These are phyloP conservation scores for Vitis labrusca DNA, from an alignment of 164 flowering plant species.

Conservation along the genomic window DNA sequence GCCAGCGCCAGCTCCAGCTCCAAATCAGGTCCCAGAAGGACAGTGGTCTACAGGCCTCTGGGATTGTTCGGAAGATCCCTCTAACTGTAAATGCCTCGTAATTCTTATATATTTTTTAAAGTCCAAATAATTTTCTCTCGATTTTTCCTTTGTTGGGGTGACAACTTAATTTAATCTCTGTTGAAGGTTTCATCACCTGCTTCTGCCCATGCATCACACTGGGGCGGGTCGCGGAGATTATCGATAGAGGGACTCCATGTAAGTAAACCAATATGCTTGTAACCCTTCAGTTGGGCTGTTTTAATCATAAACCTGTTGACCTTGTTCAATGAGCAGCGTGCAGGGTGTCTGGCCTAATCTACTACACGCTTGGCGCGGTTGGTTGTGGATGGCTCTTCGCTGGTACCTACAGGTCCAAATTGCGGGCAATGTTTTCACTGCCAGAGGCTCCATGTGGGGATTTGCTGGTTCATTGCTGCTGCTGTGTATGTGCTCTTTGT, in stretches of 20 bases:
- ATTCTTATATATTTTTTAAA: not conserved
- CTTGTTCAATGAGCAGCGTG: not conserved
- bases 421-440: conserved; percentile 11
- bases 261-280: not conserved
- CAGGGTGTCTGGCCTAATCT: not conserved
- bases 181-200: conserved; percentile 4
- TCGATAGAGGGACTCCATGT: not conserved
- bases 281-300: too few relatives aligned
- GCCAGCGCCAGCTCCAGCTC: not conserved
- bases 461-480: conserved; percentile 17
- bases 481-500: conserved; percentile 11
- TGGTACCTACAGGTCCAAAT: conserved; percentile 1
- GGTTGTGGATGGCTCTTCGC: not conserved
- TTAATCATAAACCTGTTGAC: too few relatives aligned
- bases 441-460: conserved; percentile 17
- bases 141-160: not conserved
- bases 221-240: not conserved
- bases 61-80: conserved; percentile 12
- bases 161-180: not conserved
- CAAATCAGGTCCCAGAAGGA: conserved; percentile 5
- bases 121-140: not conserved
- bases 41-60: conserved; percentile 20
- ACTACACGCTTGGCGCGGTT: not conserved
- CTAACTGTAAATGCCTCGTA: conserved; percentile 2
- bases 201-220: conserved; percentile 6